A percentile compares a stretch with the other conserved stretches of the same genome.
phyloP scores from a whole-genome alignment of 2,329 filamentous ascomycete species.

The Ceratocystiopsis sp. region DNA sequence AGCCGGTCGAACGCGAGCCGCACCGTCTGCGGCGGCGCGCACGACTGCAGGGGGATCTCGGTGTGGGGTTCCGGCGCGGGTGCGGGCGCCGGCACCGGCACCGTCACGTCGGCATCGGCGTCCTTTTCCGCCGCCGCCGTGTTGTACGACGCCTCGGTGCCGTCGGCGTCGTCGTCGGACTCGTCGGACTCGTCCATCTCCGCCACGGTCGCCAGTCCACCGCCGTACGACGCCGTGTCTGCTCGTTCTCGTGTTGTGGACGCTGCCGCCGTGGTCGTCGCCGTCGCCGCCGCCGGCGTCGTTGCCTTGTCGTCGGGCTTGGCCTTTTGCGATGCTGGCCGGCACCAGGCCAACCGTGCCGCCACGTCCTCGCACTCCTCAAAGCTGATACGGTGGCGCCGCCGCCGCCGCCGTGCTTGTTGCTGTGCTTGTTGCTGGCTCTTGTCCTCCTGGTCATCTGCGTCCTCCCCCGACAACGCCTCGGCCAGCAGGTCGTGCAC shows the following conservation, averaged over 20 bases:
- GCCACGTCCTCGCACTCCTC: constrained; percentile 69
- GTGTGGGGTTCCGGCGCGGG: constrained; percentile 11
- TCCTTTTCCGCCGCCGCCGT: background rate
- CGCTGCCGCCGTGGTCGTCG: no score
- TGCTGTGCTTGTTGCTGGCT: background rate
- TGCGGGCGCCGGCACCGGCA: no score
- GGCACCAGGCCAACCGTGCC: constrained; percentile 65
- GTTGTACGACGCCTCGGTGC: no score
- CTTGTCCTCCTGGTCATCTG: constrained; percentile 10
- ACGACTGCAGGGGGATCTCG: constrained; percentile 26
- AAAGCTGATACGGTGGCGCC: constrained; percentile 36
- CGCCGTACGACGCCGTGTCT: constrained; percentile 7
- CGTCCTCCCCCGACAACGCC: constrained; percentile 9
- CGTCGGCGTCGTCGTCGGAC: background rate
- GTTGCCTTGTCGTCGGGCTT: background rate
- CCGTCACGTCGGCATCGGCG: no score
- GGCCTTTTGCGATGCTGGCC: constrained; percentile 11
- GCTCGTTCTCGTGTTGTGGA: constrained; percentile 1
- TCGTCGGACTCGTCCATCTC: constrained; percentile 37
- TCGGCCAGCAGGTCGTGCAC: constrained; percentile 47
- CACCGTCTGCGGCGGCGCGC: constrained; percentile 34
- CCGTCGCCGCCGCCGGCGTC: background rate
- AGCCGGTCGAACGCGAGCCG: constrained; percentile 53
- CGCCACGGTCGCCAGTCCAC: constrained; percentile 31
- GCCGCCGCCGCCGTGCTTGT: constrained; percentile 14